Base-by-base conservation (phyloP, 495 filamentous ascomycete genomes). In the Aspergillus indologenus region DNA sequence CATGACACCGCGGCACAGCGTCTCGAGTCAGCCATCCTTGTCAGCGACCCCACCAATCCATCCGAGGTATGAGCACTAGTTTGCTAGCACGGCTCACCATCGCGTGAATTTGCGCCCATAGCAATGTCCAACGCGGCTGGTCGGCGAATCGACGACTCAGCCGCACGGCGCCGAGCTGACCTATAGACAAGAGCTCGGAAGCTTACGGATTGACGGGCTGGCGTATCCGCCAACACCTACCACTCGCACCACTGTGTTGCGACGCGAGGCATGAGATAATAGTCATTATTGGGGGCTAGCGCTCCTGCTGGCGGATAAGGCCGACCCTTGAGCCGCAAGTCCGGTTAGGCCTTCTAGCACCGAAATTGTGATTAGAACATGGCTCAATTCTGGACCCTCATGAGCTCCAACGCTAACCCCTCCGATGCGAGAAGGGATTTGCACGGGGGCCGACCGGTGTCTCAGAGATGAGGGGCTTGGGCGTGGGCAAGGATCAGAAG, bases 401-500 rank as follows among this genome's bases (percentile, higher is more conserved):
- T 15, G 43, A 44, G 43, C 40, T 56, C 53, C 53, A 31, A 20
- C 48, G 23, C 48, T 31, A 51, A 51, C 0, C 3, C 47, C 7
- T 15, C 31, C 23, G 17, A 24, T 7, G 15, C n/a, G 26, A 45
- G 31, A 29, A 26, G 45, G 54, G 54, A 56, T 56, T 29, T 48
- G 17, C 54, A 40, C 29, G 45, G 26, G 45, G 12, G 18, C 26
- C 31, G 53, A 59, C 58, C 56, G 31, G 64, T 48, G 64, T 66
- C 61, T 63, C 64, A 60, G 24, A 21, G 49, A 46, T 59, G 61
- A 63, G 64, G 64, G 64, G 64, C 53, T 55, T 45, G 17, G 47
- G 31, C 22, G 46, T 19, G 29, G 54, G 26, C 46, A 51, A 54
- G 57, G 63, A 59, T 60, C 43, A 49, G 45, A 46, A 43, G 22